These are phyloP conservation scores for Ilyonectria destructans DNA, from an alignment of 2,329 filamentous ascomycete genomes.

Conservation along the genomic window DNA sequence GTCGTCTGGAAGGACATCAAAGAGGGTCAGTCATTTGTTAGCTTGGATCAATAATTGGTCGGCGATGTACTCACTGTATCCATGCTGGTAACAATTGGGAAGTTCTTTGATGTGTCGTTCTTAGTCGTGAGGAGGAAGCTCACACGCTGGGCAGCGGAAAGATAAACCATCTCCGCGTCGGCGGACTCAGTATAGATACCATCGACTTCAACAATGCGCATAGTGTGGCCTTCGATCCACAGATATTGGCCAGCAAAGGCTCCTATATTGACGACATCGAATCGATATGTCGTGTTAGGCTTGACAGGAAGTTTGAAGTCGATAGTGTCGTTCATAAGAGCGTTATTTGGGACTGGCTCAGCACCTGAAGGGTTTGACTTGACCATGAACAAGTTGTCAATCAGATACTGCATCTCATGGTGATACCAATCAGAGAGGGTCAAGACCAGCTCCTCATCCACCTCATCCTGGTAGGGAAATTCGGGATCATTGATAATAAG, in stretches of 20 bases:
- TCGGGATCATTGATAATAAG: slow-evolving; percentile 76
- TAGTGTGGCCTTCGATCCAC: slow-evolving; percentile 78
- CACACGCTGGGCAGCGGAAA: slow-evolving; percentile 78
- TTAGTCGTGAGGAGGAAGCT: slow-evolving; percentile 76
- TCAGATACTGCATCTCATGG: slow-evolving; percentile 65
- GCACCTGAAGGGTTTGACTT: slow-evolving; percentile 71
- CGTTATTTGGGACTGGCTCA: slow-evolving; percentile 78
- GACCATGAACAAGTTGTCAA: slow-evolving; percentile 69
- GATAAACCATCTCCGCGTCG: slow-evolving; percentile 75
- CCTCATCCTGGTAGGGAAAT: slow-evolving; percentile 70
- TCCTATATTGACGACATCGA: slow-evolving; percentile 81
- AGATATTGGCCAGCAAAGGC: slow-evolving; percentile 79
- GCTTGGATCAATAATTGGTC: background rate
- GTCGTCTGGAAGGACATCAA: slow-evolving; percentile 76
- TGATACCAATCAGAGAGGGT: slow-evolving; percentile 83
- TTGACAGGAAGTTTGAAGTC: slow-evolving; percentile 73
- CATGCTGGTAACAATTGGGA: slow-evolving; percentile 79
- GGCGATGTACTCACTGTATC: slow-evolving; percentile 67
- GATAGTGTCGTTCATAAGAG: slow-evolving; percentile 80
- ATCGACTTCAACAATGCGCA: slow-evolving; percentile 82
- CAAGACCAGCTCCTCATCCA: slow-evolving; percentile 76
- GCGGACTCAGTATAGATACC: slow-evolving; percentile 77
- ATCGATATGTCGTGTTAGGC: slow-evolving; percentile 80
- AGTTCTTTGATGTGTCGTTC: slow-evolving; percentile 75
- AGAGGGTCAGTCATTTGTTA: slow-evolving; percentile 68